phyloP scores from a whole-genome alignment of 352 stramenopile species.

The Globisporangium middletonii region DNA sequence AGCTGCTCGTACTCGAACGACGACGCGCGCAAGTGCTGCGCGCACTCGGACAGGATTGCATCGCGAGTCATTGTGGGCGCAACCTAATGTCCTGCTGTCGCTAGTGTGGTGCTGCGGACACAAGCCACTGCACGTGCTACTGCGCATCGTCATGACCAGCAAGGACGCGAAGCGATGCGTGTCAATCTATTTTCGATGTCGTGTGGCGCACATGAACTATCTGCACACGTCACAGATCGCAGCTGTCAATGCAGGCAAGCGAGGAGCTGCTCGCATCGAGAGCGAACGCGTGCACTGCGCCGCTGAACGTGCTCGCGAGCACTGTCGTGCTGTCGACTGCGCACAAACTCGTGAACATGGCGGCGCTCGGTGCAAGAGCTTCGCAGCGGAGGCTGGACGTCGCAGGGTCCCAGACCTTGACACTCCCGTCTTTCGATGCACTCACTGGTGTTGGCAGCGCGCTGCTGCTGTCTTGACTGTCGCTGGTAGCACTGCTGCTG shows the following conservation, averaged over 20 bases:
- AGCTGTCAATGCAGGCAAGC: slow-evolving; percentile 3
- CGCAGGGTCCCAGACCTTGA: slow-evolving; percentile 63
- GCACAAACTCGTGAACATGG: slow-evolving; percentile 68
- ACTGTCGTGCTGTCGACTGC: slow-evolving; percentile 23
- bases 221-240: no score
- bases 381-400: slow-evolving; percentile 30
- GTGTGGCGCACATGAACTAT: no score
- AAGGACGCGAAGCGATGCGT: no score
- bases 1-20: slow-evolving; percentile 58
- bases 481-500: background rate
- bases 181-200: no score
- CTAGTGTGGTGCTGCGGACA: background rate
- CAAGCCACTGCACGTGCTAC: no score
- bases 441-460: slow-evolving; percentile 35
- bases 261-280: slow-evolving; percentile 17
- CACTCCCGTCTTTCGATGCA: slow-evolving; percentile 72
- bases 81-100: no score
- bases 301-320: slow-evolving; percentile 54
- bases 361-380: slow-evolving; percentile 29
- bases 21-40: slow-evolving; percentile 37
- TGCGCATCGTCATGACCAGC: no score
- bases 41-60: slow-evolving; percentile 37
- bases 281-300: slow-evolving; percentile 35
- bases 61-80: slow-evolving; percentile 4
- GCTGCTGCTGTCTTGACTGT: background rate